Conservation (phyloP, 495 filamentous ascomycete genomes). For the Annulohypoxylon nitens region DNA sequence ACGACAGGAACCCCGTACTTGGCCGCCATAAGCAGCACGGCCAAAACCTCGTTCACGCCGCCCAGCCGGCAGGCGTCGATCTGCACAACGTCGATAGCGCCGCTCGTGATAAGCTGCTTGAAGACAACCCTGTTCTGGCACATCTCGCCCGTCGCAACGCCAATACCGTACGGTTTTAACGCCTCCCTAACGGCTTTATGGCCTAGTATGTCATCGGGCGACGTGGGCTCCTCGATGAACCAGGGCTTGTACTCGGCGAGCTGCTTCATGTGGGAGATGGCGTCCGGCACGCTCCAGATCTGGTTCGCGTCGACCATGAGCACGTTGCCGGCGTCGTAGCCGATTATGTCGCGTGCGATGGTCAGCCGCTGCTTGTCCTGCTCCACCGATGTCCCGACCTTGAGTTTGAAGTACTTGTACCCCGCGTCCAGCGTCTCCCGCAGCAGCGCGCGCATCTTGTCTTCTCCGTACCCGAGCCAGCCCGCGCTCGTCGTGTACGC, state of each 20-base stretch:
- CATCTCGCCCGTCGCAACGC: constrained; percentile 96
- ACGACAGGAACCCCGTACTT: constrained; percentile 89
- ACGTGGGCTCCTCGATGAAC: constrained; percentile 99
- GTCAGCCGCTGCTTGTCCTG: constrained; percentile 75
- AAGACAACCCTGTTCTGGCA: constrained; percentile 95
- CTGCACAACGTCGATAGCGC: constrained; percentile 89
- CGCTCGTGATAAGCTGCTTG: constrained; percentile 86
- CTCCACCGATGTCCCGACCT: constrained; percentile 81
- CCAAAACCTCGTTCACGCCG: constrained; percentile 92
- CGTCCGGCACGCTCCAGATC: constrained; percentile 93
- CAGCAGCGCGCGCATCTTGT: constrained; percentile 81
- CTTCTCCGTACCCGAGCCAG: constrained; percentile 93
- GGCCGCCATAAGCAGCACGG: constrained; percentile 89
- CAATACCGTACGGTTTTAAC: constrained; percentile 78
- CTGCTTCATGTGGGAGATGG: constrained; percentile 86
- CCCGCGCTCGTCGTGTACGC: constrained; percentile 93
- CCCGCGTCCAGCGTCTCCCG: constrained; percentile 78
- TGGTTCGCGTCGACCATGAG: constrained; percentile 98
- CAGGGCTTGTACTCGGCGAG: constrained; percentile 89
- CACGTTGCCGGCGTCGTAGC: constrained; percentile 87
- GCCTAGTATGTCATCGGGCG: constrained; percentile 90
- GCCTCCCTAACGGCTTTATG: constrained; percentile 88
- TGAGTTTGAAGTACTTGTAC: constrained; percentile 92
- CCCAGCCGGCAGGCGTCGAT: constrained; percentile 93
- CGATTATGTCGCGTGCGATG: constrained; percentile 86